Percentiles rank a stretch among this genome's conserved stretches.
Evolutionary conservation across 345 rosid species (phyloP).

Genomic region (Gossypium rotundifolium): DNA sequence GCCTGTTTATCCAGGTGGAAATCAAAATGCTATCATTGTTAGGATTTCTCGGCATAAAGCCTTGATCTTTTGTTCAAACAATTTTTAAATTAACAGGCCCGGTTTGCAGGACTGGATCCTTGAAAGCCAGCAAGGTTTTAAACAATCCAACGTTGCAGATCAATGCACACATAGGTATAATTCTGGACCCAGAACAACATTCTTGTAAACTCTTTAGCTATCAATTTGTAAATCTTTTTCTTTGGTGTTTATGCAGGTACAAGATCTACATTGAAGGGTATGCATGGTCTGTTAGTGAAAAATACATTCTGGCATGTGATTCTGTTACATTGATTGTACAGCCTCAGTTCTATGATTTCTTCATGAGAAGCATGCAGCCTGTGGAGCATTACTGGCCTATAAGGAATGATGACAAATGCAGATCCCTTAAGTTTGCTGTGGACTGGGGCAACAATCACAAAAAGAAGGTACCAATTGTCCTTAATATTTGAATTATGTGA

Average conservation of each 20-base stretch:
- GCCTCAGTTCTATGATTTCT: slow-evolving; percentile 47
- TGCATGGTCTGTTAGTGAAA: slow-evolving; percentile 64
- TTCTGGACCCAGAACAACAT: background rate
- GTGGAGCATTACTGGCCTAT: slow-evolving; percentile 70
- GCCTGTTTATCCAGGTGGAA: slow-evolving; percentile 52
- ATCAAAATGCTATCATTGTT: background rate
- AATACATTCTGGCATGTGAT: slow-evolving; percentile 53
- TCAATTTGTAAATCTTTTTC: background rate
- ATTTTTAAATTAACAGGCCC: background rate
- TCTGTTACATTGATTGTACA: slow-evolving; percentile 33
- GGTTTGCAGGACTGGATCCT: slow-evolving; percentile 60
- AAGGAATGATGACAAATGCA: slow-evolving; percentile 45
- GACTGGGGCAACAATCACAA: slow-evolving; percentile 68
- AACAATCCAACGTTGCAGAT: slow-evolving; percentile 59
- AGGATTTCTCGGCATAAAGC: background rate
- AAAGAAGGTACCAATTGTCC: slow-evolving; percentile 37
- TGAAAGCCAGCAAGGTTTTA: slow-evolving; percentile 62
- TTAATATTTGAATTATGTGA: background rate
- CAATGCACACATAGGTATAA: slow-evolving; percentile 68
- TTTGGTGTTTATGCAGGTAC: slow-evolving; percentile 31
- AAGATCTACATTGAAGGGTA: slow-evolving; percentile 76
- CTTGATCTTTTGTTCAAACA: background rate
- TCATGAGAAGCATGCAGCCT: slow-evolving; percentile 40
- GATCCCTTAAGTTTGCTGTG: slow-evolving; percentile 71
- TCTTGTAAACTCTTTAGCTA: background rate